phyloP scores from a whole-genome alignment of 2,329 filamentous ascomycete genomes.

The Berkeleyomyces basicola region DNA sequence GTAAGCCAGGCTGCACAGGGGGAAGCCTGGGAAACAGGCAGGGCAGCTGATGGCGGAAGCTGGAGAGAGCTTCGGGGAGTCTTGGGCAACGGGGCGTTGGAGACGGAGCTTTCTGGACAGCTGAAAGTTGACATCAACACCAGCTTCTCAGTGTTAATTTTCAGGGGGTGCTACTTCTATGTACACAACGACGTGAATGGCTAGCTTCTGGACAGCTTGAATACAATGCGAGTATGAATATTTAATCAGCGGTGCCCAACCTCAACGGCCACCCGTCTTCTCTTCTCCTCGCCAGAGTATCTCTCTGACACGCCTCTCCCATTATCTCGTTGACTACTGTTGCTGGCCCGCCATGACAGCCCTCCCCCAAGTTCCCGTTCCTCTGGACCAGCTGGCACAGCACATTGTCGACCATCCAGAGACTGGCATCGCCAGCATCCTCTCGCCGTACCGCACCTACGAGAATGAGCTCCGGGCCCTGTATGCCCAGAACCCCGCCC shows the following conservation, averaged over 20 bases:
- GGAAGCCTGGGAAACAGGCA: neutral
- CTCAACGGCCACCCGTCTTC: neutral
- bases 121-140: too few species aligned
- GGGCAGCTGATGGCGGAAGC: too few species aligned
- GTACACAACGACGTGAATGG: too few species aligned
- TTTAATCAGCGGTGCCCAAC: too few species aligned
- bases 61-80: too few species aligned
- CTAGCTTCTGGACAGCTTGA: too few species aligned
- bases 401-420: slow-evolving; percentile 40
- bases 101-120: too few species aligned
- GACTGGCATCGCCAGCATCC: slow-evolving; percentile 37
- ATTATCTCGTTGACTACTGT: too few species aligned
- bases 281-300: neutral
- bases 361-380: slow-evolving; percentile 31
- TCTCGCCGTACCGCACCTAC: slow-evolving; percentile 50
- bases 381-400: slow-evolving; percentile 28
- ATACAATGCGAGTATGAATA: too few species aligned
- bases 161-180: too few species aligned
- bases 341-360: slow-evolving; percentile 13
- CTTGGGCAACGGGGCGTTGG: too few species aligned
- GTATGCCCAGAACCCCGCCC: slow-evolving; percentile 50
- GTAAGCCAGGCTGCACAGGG: neutral
- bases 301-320: neutral
- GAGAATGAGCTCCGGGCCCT: slow-evolving; percentile 49
- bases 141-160: too few species aligned